Evolutionary conservation across 768 basidiomycete species (phyloP).

Genomic region (Phlegmacium glaucopus): DNA sequence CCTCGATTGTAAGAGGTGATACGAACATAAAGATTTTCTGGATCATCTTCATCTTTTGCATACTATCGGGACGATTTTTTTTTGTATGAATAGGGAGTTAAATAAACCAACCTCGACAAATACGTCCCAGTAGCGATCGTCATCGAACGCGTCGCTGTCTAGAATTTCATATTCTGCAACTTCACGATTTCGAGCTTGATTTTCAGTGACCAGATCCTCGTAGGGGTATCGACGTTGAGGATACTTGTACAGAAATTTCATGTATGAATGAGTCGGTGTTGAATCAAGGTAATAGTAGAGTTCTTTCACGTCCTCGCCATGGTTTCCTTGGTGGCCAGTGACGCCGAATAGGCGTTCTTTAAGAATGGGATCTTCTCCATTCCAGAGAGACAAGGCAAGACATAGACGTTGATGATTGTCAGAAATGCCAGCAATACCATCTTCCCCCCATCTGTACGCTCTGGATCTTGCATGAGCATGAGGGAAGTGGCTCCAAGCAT

Average conservation of each 20-base stretch:
- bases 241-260: conserved; percentile 99
- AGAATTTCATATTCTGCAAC: conserved; percentile 91
- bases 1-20: conserved; percentile 97
- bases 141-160: conserved; percentile 89
- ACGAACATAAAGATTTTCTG: conserved; percentile 85
- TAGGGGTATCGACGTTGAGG: conserved; percentile 92
- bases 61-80: conserved; percentile 52
- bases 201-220: conserved; percentile 88
- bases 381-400: conserved; percentile 91
- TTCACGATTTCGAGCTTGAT: conserved; percentile 74
- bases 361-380: conserved; percentile 88
- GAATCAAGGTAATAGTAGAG: conserved; percentile 98
- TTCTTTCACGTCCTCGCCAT: conserved; percentile 99
- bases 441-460: conserved; percentile 98
- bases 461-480: conserved; percentile 91
- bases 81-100: not conserved
- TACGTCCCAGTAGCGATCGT: conserved; percentile 96
- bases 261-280: conserved; percentile 98
- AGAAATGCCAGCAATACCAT: conserved; percentile 95
- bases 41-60: conserved; percentile 93
- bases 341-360: conserved; percentile 97
- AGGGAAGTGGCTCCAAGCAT: conserved; percentile 94
- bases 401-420: conserved; percentile 96
- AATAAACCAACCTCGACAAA: conserved; percentile 79
- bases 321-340: conserved; percentile 96